phyloP scores from a whole-genome alignment of 371 early-diverging fungal species.

The Mortierella sp. region DNA sequence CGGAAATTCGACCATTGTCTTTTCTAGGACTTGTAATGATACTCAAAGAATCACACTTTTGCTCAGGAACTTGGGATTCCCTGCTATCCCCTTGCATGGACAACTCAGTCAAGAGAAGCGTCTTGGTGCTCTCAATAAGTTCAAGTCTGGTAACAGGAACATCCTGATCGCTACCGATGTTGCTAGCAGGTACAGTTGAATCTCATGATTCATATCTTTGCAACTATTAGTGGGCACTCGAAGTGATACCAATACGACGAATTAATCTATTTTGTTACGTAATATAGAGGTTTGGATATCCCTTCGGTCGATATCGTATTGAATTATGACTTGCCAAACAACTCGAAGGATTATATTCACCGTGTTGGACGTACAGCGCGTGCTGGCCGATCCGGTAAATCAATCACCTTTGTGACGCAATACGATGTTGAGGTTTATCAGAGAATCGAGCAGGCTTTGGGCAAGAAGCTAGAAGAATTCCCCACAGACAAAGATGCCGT shows the following conservation, averaged over 20 bases:
- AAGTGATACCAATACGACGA: too few species aligned
- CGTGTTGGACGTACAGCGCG: constrained; percentile 98
- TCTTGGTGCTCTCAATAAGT: constrained; percentile 90
- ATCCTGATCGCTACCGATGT: constrained; percentile 98
- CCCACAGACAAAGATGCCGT: constrained; percentile 88
- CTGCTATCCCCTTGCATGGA: constrained; percentile 95
- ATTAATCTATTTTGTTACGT: too few species aligned
- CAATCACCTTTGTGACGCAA: constrained; percentile 97
- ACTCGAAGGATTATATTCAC: constrained; percentile 96
- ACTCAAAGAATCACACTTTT: constrained; percentile 88
- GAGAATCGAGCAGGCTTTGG: constrained; percentile 91
- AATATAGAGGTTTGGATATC: constrained; percentile 94
- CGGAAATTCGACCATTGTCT: constrained; percentile 92
- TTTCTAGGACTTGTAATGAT: constrained; percentile 90
- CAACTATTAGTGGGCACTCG: too few species aligned
- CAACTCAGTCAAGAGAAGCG: constrained; percentile 94
- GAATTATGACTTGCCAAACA: constrained; percentile 97
- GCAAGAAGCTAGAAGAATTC: constrained; percentile 87
- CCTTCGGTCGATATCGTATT: constrained; percentile 95
- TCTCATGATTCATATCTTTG: too few species aligned
- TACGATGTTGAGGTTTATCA: constrained; percentile 96
- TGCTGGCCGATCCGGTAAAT: constrained; percentile 94
- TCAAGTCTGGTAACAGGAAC: constrained; percentile 87
- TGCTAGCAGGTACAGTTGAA: constrained; percentile 68
- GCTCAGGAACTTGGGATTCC: constrained; percentile 92